Base-by-base conservation (phyloP, 2,329 filamentous ascomycete species). In the Fusarium lyarnte region DNA sequence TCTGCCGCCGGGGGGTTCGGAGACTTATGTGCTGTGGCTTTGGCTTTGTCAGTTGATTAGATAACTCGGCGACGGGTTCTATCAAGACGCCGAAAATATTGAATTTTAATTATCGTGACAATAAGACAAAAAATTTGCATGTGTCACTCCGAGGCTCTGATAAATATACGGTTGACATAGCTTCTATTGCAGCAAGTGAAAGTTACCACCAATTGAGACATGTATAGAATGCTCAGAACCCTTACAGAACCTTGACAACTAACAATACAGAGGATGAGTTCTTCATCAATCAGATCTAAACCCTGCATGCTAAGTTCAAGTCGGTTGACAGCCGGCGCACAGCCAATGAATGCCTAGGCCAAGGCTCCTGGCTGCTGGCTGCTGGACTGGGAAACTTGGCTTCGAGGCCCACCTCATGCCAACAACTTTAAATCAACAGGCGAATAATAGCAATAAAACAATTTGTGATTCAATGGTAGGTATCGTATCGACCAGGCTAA, bases 31-130 rank as follows among this genome's bases (percentile, higher is more conserved):
- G 13, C 49, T 33, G 19, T 36, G 16, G 29, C 45, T 58, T 43
- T 35, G 39, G 46, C 45, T 60, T 67, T 60, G 62, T 53, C 45
- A 51, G 38, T 35, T 17, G 16, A 58, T 46, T 59, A 59, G 35
- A 42, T 35, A 59, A 63, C 49, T 47, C 53, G 31, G 60, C 21
- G 29, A 36, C 53, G 54, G 43, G 53, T n/a, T 59, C 35, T 29
- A 41, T 31, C 5, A 53, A 59, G 29, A 54, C 10, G 14, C 57
- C 57, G 57, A 59, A 23, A 39, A 21, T 27, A 53, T 25, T 53
- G 35, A 27, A 33, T 25, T 52, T 36, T 29, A 35, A 36, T 55
- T 43, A 43, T 42, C 19, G 17, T 23, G n/a, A 57, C 19, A 52
- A 38, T 21, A 13, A 53, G 23, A 17, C 7, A 25, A 39, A n/a